Evolutionary conservation across 2,329 filamentous ascomycete species (phyloP), one percentile per base, ranked within the genome.

Genomic region (Fusarium sp.): DNA sequence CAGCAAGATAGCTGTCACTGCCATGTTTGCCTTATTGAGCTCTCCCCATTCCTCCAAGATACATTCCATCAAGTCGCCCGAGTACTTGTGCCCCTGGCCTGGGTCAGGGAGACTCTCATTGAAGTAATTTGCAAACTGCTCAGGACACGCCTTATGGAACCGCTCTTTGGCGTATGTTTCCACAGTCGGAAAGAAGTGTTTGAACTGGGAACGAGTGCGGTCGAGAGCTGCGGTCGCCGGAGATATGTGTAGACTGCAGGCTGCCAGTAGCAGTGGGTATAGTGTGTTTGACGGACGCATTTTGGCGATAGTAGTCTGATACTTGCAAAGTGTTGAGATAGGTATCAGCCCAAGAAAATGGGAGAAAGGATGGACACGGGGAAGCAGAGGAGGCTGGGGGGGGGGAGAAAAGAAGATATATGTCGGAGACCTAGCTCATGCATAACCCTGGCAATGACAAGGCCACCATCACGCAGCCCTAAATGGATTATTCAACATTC

Each of bases 1-100:
- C 44, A 66, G 51, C 9, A 66, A 44, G 9, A 66, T 66, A 23
- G 27, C 64, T 11, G 64, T 64, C 10, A 61, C 51, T 13, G 64
- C 64, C 64, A 64, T 66, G 29, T 56, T 56, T 57, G 64, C 64
- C 50, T 60, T 66, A 20, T 53, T 51, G 55, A 64, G 16, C 36
- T 66, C 64, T 40, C 49, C 50, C 54, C 46, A 56, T 27, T 18
- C 33, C 14, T 60, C 56, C n/a, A 66, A 44, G 23, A 66, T 53
- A 44, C 64, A 66, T 9, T 29, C 29, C 40, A 66, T 61, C 34
- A 66, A 53, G 0, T 20, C 31, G 14, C 9, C 7, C 18, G 64
- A 66, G 9, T 44, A 64, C 7, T 38, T 29, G 34, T 66, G 64
- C 2, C 18, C 25, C 42, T 18, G 7, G 7, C 36, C 40, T 34